A percentile compares a stretch with the other conserved stretches of the same genome.
Conservation (phyloP, 2,329 filamentous ascomycete genomes). For the Trichoderma polysporum region DNA sequence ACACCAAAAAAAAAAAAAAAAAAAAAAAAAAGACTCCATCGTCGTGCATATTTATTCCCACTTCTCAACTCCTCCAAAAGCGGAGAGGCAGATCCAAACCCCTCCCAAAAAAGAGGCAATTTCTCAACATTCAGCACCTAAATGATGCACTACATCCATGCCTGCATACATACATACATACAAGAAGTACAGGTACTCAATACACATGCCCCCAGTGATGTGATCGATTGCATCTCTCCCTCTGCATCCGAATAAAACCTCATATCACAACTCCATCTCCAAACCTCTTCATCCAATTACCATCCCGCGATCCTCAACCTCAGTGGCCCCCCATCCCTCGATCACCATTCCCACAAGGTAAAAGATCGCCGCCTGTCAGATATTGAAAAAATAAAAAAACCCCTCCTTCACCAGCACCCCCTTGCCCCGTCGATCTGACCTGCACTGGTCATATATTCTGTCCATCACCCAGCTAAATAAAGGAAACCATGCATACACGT, state of each 20-base stretch:
- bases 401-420: not conserved
- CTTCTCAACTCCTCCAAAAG: not conserved
- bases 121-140: not conserved
- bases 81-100: not conserved
- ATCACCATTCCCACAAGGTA: not conserved
- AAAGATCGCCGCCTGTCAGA: not conserved
- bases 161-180: not conserved
- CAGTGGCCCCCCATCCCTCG: not conserved
- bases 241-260: not conserved
- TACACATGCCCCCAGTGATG: not conserved
- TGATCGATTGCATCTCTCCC: not conserved
- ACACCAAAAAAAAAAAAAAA: no score
- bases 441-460: not conserved
- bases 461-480: not conserved
- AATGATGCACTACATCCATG: not conserved
- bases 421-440: not conserved
- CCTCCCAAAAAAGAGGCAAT: not conserved
- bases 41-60: not conserved
- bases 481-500: not conserved
- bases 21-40: no score
- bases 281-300: not conserved
- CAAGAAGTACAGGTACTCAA: not conserved
- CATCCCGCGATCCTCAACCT: not conserved
- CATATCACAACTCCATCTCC: not conserved
- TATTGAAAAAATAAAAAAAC: not conserved